Evolutionary conservation across 352 stramenopile species (phyloP).

Genomic region (Phytophthora nicotianae): DNA sequence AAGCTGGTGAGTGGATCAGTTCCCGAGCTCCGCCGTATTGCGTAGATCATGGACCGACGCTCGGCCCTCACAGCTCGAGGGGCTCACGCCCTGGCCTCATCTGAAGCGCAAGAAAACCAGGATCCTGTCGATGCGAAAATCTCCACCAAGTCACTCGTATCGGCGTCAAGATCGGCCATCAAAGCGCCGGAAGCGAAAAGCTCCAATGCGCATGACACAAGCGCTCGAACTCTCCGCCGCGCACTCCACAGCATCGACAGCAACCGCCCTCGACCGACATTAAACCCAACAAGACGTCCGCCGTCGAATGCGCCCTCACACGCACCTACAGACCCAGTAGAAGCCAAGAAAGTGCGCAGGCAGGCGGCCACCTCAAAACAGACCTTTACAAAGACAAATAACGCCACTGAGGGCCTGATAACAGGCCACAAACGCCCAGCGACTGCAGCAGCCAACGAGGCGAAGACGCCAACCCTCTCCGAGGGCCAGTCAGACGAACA

Average conservation of each 20-base stretch:
- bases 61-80: neutral
- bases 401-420: neutral
- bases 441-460: neutral
- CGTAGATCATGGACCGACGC: conserved; percentile 33
- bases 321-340: conserved; percentile 5
- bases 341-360: conserved; percentile 14
- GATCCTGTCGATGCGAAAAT: conserved; percentile 19
- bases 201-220: conserved; percentile 5
- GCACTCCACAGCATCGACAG: conserved; percentile 41
- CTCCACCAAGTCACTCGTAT: conserved; percentile 5
- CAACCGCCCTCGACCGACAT: conserved; percentile 15
- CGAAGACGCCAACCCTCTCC: neutral
- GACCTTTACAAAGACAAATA: neutral
- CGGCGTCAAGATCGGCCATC: conserved; percentile 4
- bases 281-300: conserved; percentile 3
- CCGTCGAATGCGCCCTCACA: neutral
- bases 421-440: conserved; percentile 16
- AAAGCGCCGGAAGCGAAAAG: conserved; percentile 20
- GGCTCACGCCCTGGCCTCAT: neutral
- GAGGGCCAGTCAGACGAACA: conserved; percentile 8
- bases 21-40: conserved; percentile 13
- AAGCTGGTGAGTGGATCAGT: conserved; percentile 17
- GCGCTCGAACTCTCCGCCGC: conserved; percentile 15
- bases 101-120: conserved; percentile 44
- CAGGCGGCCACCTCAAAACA: neutral